These are phyloP conservation scores for Trametes meyenii DNA, from an alignment of 768 basidiomycete species.

Conservation along the genomic window DNA sequence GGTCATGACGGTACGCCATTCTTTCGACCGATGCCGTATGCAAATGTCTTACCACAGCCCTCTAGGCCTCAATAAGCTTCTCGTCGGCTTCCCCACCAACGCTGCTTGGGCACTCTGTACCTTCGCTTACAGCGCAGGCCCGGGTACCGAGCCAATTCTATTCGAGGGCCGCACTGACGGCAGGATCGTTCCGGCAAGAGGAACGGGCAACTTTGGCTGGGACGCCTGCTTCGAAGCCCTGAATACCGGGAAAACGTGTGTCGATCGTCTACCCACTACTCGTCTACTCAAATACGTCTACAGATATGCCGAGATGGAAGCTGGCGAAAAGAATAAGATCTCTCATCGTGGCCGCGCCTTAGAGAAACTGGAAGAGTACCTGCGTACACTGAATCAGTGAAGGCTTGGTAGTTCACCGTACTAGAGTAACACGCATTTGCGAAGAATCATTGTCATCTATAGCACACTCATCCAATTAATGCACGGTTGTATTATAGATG, in stretches of 20 bases:
- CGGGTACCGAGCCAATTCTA: constrained; percentile 74
- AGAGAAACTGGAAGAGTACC: constrained; percentile 52
- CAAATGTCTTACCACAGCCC: not conserved
- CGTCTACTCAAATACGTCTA: not conserved
- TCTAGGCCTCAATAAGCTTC: constrained; percentile 81
- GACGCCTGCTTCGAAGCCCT: constrained; percentile 84
- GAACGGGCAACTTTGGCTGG: constrained; percentile 85
- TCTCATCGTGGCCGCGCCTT: constrained; percentile 70
- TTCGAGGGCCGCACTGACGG: constrained; percentile 91
- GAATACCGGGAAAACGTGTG: constrained; percentile 76
- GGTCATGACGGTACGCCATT: constrained; percentile 74
- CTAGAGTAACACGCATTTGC: not conserved
- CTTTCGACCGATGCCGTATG: not conserved
- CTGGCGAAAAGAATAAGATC: constrained; percentile 62
- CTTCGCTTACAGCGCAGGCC: constrained; percentile 90
- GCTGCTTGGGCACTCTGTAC: constrained; percentile 92
- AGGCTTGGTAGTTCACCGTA: not conserved
- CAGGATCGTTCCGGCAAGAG: constrained; percentile 84
- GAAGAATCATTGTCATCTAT: not conserved
- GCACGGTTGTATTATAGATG: too few species aligned
- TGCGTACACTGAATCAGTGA: constrained; percentile 29
- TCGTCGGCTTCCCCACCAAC: constrained; percentile 74
- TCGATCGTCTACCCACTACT: constrained; percentile 1
- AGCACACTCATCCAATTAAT: not conserved
- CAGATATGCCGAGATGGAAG: constrained; percentile 72